Percentiles rank a stretch among this genome's conserved stretches.
These are phyloP conservation scores for Saturnispora diversa DNA, from an alignment of 805 yeast genomes.

Conservation along the genomic window DNA sequence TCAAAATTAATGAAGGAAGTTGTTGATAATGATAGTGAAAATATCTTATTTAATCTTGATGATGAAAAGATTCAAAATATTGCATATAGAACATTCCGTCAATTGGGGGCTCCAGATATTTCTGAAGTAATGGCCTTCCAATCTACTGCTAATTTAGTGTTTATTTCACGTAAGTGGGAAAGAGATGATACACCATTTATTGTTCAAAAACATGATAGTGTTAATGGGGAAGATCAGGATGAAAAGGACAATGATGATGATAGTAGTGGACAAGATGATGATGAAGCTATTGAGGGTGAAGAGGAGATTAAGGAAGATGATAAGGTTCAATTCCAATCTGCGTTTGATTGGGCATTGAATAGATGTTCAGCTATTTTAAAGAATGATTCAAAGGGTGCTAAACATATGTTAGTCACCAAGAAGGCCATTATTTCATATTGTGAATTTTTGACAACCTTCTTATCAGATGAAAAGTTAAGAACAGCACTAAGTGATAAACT, in stretches of 20 bases:
- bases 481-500: slow-evolving; percentile 31
- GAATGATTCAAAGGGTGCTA: slow-evolving; percentile 49
- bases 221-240: no score
- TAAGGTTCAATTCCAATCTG: slow-evolving; percentile 24
- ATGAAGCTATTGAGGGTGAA: slow-evolving; percentile 19
- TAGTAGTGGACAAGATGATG: neutral
- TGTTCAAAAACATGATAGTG: no score
- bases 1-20: slow-evolving; percentile 40
- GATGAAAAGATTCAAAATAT: slow-evolving; percentile 50
- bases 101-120: slow-evolving; percentile 71
- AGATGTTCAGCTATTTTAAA: slow-evolving; percentile 57
- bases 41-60: slow-evolving; percentile 31
- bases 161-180: slow-evolving; percentile 57
- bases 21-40: slow-evolving; percentile 9
- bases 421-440: slow-evolving; percentile 60
- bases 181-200: slow-evolving; percentile 33
- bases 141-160: slow-evolving; percentile 57
- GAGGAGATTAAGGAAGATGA: slow-evolving; percentile 19
- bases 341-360: slow-evolving; percentile 54
- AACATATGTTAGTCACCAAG: slow-evolving; percentile 50
- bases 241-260: slow-evolving; percentile 16
- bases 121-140: slow-evolving; percentile 55
- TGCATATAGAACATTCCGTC: slow-evolving; percentile 63
- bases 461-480: slow-evolving; percentile 32
- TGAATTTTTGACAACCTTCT: slow-evolving; percentile 54